Base-by-base conservation (phyloP, 331 rosid species). In the Malus hybrid region DNA sequence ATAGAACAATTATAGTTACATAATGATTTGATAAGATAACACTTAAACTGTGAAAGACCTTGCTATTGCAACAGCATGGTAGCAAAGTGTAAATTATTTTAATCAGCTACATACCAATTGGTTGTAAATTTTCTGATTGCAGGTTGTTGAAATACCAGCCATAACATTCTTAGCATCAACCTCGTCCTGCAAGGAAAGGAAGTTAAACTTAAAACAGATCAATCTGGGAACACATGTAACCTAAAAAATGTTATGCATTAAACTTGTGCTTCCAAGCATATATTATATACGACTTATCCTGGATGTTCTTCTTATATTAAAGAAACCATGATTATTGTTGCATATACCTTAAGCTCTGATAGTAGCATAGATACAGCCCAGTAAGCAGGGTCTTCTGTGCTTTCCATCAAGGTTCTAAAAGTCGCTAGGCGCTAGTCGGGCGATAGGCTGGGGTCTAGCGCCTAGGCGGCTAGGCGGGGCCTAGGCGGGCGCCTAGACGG, bases 51-150 rank as follows among this genome's bases (percentile, higher is more conserved):
- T 36, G 16, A 14, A 19, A 83, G 33, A 75, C 52, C 64, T 22
- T 24, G 74, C 48, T n/a, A 36, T 44, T 77, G 42, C 56, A 73
- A 59, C n/a, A 34, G 84, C 76, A 84, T 31, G 31, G 20, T 29
- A 72, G n/a, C 48, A 81, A 77, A 36, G 56, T 32, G 34, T 28
- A 1, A 31, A 79, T 52, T 32, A 32, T 18, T 62, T 71, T 50
- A 42, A 69, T 27, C 78, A 29, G 1, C 32, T 59, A 39, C 78
- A 32, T 87, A 95, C 99, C 97, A 95, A 78, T 71, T 95, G 99
- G 77, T 95, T 95, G 87, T 95, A 97, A 83, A 95, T 88, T 82
- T 95, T 95, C 83, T 95, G 99, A 88, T 97, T 95, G 68, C 99
- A 95, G 72, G 96, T 92, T 78, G 96, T 89, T 76, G 97, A 91